Base-by-base conservation (phyloP, 441 rosid species). In the Populus hybrid region DNA sequence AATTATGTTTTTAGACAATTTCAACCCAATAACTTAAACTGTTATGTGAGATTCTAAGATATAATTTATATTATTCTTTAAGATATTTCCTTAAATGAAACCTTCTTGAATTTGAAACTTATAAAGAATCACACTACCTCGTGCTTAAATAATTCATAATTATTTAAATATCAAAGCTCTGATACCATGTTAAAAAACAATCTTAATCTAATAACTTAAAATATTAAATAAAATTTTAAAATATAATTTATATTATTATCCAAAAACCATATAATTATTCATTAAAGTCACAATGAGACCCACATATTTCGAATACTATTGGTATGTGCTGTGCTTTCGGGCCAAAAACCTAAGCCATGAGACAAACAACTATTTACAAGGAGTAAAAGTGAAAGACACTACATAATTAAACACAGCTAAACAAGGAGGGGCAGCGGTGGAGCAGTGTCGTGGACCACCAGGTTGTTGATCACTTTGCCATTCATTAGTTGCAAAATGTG, bases 121-220 rank as follows among this genome's bases (percentile, higher is more conserved):
- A 0, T 0, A 34, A 5, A 1, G 1, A 0, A 0, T 5, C 0
- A 34, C 0, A 6, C 0, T 34, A 34, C 0, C 0, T 6, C 1
- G 1, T 34, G 0, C 35, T 34, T 34, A 34, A 34, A 34, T 34
- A 34, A 6, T 1, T 6, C 1, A 0, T 34, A 0, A 1, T 0
- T 5, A 34, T 34, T 34, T 34, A 5, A 34, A 1, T 1, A 34
- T 34, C 0, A 6, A 34, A 0, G 6, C 0, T 34, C 0, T 34
- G 8, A 34, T 34, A 34, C 0, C 0, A 34, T 34, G 7, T 34
- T 0, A 34, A 6, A 34, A 0, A 34, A 34, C 0, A 0, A 34
- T 34, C 0, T 34, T 0, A 34, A 34, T 1, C 8, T 0, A 34
- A 6, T 34, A 34, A 34, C 7, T 6, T 34, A 34, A 34, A 34